A percentile compares a stretch with the other conserved stretches of the same genome.
Conservation (phyloP, 192 early-diverging fungal genomes). For the Spinellus fusiger region DNA sequence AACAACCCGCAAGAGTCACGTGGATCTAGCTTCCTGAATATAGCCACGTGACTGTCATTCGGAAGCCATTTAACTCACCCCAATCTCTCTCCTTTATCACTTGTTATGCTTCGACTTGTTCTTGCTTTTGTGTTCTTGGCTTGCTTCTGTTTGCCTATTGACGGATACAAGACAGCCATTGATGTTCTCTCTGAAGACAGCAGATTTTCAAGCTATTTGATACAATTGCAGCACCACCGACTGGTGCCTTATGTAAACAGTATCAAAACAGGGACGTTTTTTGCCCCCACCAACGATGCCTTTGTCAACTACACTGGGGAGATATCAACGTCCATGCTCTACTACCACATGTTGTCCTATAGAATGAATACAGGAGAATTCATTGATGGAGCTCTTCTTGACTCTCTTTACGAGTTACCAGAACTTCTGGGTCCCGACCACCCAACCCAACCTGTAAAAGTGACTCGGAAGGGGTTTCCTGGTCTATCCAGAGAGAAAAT, state of each 20-base stretch:
- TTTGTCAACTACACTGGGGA: conserved; percentile 25
- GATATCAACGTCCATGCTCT: conserved; percentile 9
- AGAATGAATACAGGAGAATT: conserved; percentile 9
- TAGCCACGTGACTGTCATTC: not conserved
- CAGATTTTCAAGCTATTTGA: conserved; percentile 44
- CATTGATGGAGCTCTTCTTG: conserved; percentile 19
- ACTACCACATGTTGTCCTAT: conserved; percentile 23
- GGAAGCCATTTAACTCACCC: not conserved
- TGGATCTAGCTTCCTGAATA: not conserved
- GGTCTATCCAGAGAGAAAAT: not conserved
- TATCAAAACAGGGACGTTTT: conserved; percentile 47
- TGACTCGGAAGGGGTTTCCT: conserved; percentile 2
- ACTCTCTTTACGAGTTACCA: conserved; percentile 12
- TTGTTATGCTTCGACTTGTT: not conserved
- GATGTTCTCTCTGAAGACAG: conserved; percentile 48
- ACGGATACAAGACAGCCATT: conserved; percentile 34
- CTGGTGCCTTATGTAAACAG: conserved; percentile 50
- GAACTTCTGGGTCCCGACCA: conserved; percentile 6
- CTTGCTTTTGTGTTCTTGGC: not conserved
- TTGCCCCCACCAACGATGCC: conserved; percentile 56
- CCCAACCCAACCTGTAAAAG: conserved; percentile 14
- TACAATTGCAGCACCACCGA: conserved; percentile 47
- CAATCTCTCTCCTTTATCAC: not conserved
- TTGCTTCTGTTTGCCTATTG: not conserved
- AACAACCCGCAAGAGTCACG: not conserved